Evolutionary conservation across 352 stramenopile genomes (phyloP).

Genomic region (Pythium periplocum): DNA sequence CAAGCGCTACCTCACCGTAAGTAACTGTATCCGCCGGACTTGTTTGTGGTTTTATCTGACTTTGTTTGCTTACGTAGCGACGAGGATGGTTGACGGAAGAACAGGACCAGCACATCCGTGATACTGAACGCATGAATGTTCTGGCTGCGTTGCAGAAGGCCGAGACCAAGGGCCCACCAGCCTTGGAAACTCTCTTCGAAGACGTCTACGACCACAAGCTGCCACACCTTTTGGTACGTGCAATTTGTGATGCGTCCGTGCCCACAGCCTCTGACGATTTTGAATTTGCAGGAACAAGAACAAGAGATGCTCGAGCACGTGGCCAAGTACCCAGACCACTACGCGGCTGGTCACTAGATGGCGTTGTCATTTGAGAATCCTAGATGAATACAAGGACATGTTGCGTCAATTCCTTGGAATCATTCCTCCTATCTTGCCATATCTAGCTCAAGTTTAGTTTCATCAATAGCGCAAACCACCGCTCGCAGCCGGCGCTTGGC

Average conservation of each 20-base stretch:
- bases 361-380: conserved; percentile 3
- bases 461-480: background rate
- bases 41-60: conserved; percentile 5
- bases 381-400: too few species aligned
- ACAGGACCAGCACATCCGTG: conserved; percentile 70
- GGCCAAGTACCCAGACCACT: conserved; percentile 92
- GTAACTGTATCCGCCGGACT: conserved; percentile 7
- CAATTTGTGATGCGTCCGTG: conserved; percentile 3
- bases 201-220: conserved; percentile 97
- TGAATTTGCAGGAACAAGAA: conserved; percentile 84
- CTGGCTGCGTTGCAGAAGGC: conserved; percentile 81
- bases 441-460: conserved; percentile 3
- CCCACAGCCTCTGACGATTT: background rate
- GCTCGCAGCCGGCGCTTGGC: conserved; percentile 40
- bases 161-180: conserved; percentile 87
- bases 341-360: conserved; percentile 45
- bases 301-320: conserved; percentile 88
- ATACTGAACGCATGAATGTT: conserved; percentile 87
- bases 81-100: conserved; percentile 88
- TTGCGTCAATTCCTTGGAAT: too few species aligned
- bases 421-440: background rate
- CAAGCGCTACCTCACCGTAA: conserved; percentile 86
- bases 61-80: conserved; percentile 27
- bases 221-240: conserved; percentile 81
- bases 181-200: conserved; percentile 92